A percentile compares a stretch with the other conserved stretches of the same genome.
phyloP scores from a whole-genome alignment of 352 stramenopile species.

The Pythium chondricola region DNA sequence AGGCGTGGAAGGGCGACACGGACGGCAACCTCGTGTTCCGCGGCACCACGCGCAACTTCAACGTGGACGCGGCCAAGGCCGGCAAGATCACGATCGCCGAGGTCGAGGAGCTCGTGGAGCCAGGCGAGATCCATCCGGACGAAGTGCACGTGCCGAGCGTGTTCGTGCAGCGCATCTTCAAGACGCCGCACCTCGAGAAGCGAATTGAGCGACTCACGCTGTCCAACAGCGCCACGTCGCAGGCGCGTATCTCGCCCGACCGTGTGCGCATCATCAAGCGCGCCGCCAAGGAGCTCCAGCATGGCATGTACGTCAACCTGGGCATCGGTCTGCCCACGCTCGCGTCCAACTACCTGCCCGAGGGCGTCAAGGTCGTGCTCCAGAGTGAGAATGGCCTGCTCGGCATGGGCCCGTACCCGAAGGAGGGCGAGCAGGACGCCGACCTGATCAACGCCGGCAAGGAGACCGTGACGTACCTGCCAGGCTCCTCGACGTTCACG shows the following conservation, averaged over 20 bases:
- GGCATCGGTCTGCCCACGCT: slow-evolving; percentile 95
- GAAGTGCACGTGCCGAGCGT: slow-evolving; percentile 94
- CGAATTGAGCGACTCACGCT: slow-evolving; percentile 92
- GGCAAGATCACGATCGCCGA: slow-evolving; percentile 92
- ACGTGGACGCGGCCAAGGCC: slow-evolving; percentile 93
- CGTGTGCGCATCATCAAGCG: slow-evolving; percentile 93
- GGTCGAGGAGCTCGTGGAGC: slow-evolving; percentile 93
- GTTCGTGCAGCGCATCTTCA: slow-evolving; percentile 94
- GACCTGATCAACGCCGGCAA: slow-evolving; percentile 98
- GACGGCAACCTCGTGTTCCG: slow-evolving; percentile 95
- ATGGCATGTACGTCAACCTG: slow-evolving; percentile 98
- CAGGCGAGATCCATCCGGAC: slow-evolving; percentile 91
- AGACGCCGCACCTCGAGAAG: slow-evolving; percentile 88
- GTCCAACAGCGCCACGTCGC: slow-evolving; percentile 53
- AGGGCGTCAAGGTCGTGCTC: slow-evolving; percentile 92
- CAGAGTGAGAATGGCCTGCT: slow-evolving; percentile 96
- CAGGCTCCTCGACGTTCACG: slow-evolving; percentile 91
- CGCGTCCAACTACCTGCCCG: slow-evolving; percentile 92
- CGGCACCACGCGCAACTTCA: slow-evolving; percentile 95
- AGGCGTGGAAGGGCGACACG: slow-evolving; percentile 95
- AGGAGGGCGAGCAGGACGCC: slow-evolving; percentile 83
- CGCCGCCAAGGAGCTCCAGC: slow-evolving; percentile 79
- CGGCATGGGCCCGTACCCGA: slow-evolving; percentile 91
- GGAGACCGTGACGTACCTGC: slow-evolving; percentile 93
- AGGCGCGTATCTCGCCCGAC: slow-evolving; percentile 61